phyloP scores from a whole-genome alignment of 805 yeast species.

The Starmerella asiatica region DNA sequence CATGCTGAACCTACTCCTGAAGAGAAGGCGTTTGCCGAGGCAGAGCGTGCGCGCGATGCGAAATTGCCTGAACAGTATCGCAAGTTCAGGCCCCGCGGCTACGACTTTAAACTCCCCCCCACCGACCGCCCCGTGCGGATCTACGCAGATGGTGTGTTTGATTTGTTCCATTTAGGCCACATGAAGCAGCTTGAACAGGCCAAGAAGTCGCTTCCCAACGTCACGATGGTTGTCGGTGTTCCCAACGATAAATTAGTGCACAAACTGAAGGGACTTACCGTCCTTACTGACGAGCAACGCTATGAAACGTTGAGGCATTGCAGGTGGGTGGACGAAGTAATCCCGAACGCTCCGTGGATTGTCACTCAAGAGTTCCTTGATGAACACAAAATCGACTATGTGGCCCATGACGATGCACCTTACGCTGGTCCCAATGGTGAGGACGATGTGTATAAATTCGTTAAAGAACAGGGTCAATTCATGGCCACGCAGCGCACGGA shows the following conservation, averaged over 20 bases:
- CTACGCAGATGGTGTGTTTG: constrained; percentile 98
- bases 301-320: constrained; percentile 87
- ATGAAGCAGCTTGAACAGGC: constrained; percentile 97
- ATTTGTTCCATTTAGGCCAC: constrained; percentile 90
- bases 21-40: constrained; percentile 25
- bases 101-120: constrained; percentile 68
- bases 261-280: constrained; percentile 84
- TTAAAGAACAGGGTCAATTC: constrained; percentile 81
- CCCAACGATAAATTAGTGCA: constrained; percentile 88
- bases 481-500: constrained; percentile 92
- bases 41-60: constrained; percentile 49
- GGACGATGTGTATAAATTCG: constrained; percentile 87
- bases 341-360: constrained; percentile 92
- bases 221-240: constrained; percentile 74
- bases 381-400: constrained; percentile 79
- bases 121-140: constrained; percentile 72
- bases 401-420: constrained; percentile 95
- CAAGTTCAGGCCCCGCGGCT: constrained; percentile 71
- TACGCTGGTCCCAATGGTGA: constrained; percentile 68
- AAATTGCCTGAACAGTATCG: constrained; percentile 56
- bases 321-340: constrained; percentile 94
- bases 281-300: constrained; percentile 73
- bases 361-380: constrained; percentile 69
- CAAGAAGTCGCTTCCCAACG: constrained; percentile 78
- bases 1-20: neutral